These are phyloP conservation scores for Centella asiatica DNA, from an alignment of 129 eudicot species.

Conservation along the genomic window DNA sequence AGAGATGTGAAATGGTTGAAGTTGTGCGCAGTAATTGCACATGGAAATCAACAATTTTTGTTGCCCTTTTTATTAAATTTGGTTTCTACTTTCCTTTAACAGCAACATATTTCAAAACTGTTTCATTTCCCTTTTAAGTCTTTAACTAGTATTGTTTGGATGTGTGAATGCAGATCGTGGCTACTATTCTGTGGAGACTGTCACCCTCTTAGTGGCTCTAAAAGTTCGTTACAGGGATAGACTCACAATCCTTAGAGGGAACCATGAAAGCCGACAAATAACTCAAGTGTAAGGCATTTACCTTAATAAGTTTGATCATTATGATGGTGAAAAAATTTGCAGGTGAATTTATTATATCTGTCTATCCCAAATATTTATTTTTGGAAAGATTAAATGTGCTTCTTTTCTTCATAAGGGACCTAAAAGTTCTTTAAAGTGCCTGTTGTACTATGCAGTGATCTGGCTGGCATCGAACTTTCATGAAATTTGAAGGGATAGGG, in stretches of 20 bases:
- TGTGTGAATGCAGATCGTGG: conserved; percentile 57
- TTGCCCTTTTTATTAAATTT: background rate
- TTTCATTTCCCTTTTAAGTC: background rate
- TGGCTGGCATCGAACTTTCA: conserved; percentile 3
- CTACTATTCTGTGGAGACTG: conserved; percentile 92
- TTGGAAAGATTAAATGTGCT: background rate
- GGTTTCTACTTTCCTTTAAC: background rate
- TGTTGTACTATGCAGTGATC: background rate
- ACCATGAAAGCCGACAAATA: conserved; percentile 91
- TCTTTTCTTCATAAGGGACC: background rate
- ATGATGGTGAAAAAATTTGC: background rate
- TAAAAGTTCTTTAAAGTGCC: background rate
- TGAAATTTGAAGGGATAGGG: background rate
- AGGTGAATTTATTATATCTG: background rate
- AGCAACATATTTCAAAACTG: too few species aligned
- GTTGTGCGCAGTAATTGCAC: too few species aligned
- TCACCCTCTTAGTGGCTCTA: conserved; percentile 74
- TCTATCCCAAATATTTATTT: background rate
- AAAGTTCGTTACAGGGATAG: conserved; percentile 91
- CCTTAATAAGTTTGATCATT: background rate
- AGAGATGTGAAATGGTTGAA: too few species aligned
- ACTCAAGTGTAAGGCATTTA: conserved; percentile 83
- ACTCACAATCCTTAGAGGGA: conserved; percentile 87
- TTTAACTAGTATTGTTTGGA: background rate
- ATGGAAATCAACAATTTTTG: too few species aligned